These are phyloP conservation scores for Phytophthora uliginosa DNA, from an alignment of 352 stramenopile species.

Conservation along the genomic window DNA sequence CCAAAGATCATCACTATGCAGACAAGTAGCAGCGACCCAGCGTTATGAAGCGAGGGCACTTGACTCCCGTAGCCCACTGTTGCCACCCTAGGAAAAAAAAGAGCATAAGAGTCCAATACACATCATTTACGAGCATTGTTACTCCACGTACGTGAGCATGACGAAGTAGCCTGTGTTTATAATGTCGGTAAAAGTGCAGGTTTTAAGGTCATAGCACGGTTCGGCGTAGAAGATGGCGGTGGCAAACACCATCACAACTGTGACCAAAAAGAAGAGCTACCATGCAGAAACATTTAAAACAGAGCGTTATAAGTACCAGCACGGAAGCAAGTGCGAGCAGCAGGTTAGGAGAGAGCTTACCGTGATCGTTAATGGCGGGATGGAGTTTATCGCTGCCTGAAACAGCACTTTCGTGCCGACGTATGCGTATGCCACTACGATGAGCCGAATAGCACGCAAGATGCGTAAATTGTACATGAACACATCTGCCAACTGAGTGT, in stretches of 20 bases:
- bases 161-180: constrained; percentile 73
- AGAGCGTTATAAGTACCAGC: too few species aligned
- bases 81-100: constrained; percentile 42
- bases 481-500: constrained; percentile 11
- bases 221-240: constrained; percentile 67
- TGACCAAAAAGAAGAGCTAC: constrained; percentile 65
- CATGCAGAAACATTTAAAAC: not conserved
- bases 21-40: constrained; percentile 41
- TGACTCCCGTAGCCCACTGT: constrained; percentile 69
- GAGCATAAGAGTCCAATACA: not conserved
- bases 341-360: constrained; percentile 13
- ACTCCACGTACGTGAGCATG: constrained; percentile 58
- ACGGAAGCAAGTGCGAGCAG: too few species aligned
- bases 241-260: constrained; percentile 64
- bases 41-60: constrained; percentile 54
- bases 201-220: constrained; percentile 60
- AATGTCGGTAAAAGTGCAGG: constrained; percentile 67
- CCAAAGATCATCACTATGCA: constrained; percentile 70
- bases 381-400: constrained; percentile 38
- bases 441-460: constrained; percentile 47
- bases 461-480: constrained; percentile 49
- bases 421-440: constrained; percentile 43
- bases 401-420: constrained; percentile 61
- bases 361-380: constrained; percentile 59
- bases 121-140: not conserved